Base-by-base conservation (phyloP, 352 stramenopile species). In the Phytophthora niederhauseri region DNA sequence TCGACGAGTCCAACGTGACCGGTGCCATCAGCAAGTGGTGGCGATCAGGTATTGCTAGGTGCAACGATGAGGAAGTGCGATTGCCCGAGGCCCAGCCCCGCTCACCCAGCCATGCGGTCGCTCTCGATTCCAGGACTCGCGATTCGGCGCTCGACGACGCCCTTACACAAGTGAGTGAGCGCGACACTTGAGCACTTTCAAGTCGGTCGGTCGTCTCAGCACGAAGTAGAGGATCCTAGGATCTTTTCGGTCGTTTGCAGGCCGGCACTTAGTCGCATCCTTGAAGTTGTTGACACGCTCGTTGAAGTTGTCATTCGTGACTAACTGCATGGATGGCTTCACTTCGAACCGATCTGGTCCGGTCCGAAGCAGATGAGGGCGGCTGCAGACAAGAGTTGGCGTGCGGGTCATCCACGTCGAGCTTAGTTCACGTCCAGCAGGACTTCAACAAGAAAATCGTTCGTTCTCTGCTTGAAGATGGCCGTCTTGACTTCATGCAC, bases 261-360 rank as follows among this genome's bases (percentile, higher is more conserved):
- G 22, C 24, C 24, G 24, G 28, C 28, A 31, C 45, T 51, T 15
- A 26, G 4, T 51, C 19, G 19, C 45, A 51, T 51, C 45, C 45
- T 51, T 51, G 45, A 51, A 51, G n/a, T 51, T 51, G n/a, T 15
- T 48, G 38, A 48, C 38, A 19, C 38, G 38, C 7, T 26, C 4
- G 19, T 49, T 60, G 34, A 60, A 50, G 53, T 59, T 48, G 51
- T 17, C 59, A 66, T 53, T 7, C 34, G 24, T 66, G 59, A 66
- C 45, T 28, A 24, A 51, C 19, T 41, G 34, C 11, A 8, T 14
- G 11, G 34, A 41, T 41, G 34, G 11, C 34, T 41, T 41, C 34
- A 41, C 34, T 31, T 41, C 34, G 4, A 41, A 5, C 34, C 11
- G 34, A 31, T 31, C 24, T 26, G 24, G 22, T 26, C 22, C 22